Percentiles rank a stretch among this genome's conserved stretches.
Evolutionary conservation across 2,329 filamentous ascomycete species (phyloP).

Genomic region (Monosporascus sp.): DNA sequence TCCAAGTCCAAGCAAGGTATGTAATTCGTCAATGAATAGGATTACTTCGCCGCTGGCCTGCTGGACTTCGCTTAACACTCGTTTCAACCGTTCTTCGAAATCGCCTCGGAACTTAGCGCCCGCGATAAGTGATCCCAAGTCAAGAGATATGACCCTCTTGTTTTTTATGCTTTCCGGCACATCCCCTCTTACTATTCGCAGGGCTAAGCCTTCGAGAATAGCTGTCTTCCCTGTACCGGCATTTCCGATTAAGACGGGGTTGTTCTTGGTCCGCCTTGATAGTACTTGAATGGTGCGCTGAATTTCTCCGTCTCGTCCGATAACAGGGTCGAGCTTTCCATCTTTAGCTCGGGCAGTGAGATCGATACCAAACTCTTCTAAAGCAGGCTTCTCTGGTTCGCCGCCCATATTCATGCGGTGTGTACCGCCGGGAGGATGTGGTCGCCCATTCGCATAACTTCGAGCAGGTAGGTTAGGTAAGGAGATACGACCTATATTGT

Average conservation of each 20-base stretch:
- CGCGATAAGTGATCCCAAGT: slow-evolving; percentile 88
- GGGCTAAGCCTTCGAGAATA: slow-evolving; percentile 82
- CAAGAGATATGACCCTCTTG: slow-evolving; percentile 81
- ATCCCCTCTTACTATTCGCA: slow-evolving; percentile 85
- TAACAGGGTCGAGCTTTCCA: slow-evolving; percentile 92
- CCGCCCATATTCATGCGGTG: slow-evolving; percentile 87
- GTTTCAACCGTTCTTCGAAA: slow-evolving; percentile 91
- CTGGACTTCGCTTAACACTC: slow-evolving; percentile 85
- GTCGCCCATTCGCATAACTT: slow-evolving; percentile 64
- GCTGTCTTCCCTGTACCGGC: slow-evolving; percentile 94
- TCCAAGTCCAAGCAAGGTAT: slow-evolving; percentile 84
- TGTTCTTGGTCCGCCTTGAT: slow-evolving; percentile 90
- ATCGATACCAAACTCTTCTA: slow-evolving; percentile 90
- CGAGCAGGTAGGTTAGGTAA: slow-evolving; percentile 29
- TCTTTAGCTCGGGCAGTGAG: slow-evolving; percentile 78
- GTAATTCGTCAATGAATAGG: slow-evolving; percentile 90
- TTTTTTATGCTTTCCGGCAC: slow-evolving; percentile 95
- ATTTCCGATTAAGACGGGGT: slow-evolving; percentile 87
- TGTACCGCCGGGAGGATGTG: slow-evolving; percentile 85
- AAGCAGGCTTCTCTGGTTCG: slow-evolving; percentile 72
- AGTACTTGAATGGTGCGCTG: slow-evolving; percentile 92
- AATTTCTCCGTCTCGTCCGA: slow-evolving; percentile 87
- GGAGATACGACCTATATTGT: slow-evolving; percentile 11
- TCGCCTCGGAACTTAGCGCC: slow-evolving; percentile 94
- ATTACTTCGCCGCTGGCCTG: slow-evolving; percentile 86